These are phyloP conservation scores for Hyphodiscus hymeniophilus DNA, from an alignment of 495 filamentous ascomycete genomes.

Conservation along the genomic window DNA sequence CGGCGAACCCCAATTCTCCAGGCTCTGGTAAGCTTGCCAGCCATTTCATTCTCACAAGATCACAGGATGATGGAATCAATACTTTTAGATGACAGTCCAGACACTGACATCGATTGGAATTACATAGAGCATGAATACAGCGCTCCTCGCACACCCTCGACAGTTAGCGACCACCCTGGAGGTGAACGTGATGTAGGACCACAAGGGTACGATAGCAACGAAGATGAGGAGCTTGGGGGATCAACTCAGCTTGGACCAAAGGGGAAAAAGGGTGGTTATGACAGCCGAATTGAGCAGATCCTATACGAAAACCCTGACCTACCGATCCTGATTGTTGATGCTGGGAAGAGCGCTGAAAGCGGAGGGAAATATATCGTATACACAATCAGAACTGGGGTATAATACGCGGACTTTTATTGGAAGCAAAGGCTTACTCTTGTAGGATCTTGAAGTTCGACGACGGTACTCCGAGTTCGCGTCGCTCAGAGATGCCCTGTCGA, in stretches of 20 bases:
- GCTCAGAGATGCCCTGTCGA: conserved; percentile 76
- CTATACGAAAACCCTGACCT: conserved; percentile 90
- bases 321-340: conserved; percentile 81
- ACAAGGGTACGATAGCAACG: conserved; percentile 43
- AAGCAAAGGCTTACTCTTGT: conserved; percentile 5
- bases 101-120: conserved; percentile 38
- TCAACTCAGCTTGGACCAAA: conserved; percentile 39
- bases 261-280: conserved; percentile 78
- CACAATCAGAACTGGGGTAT: conserved; percentile 88
- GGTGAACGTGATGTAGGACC: conserved; percentile 8
- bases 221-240: conserved; percentile 45
- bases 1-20: conserved; percentile 57
- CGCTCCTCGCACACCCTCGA: conserved; percentile 20
- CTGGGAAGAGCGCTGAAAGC: conserved; percentile 90
- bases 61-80: conserved; percentile 27
- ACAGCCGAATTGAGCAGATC: conserved; percentile 91
- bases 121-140: conserved; percentile 27
- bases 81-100: conserved; percentile 21
- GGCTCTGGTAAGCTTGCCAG: conserved; percentile 35
- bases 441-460: conserved; percentile 92
- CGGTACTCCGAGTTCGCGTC: conserved; percentile 98
- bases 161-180: conserved; percentile 20
- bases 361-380: conserved; percentile 89
- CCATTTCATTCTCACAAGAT: conserved; percentile 23
- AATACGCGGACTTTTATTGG: conserved; percentile 18